Evolutionary conservation across 768 basidiomycete species (phyloP), one percentile per base, ranked within the genome.

Genomic region (Amanita pallidorosea): DNA sequence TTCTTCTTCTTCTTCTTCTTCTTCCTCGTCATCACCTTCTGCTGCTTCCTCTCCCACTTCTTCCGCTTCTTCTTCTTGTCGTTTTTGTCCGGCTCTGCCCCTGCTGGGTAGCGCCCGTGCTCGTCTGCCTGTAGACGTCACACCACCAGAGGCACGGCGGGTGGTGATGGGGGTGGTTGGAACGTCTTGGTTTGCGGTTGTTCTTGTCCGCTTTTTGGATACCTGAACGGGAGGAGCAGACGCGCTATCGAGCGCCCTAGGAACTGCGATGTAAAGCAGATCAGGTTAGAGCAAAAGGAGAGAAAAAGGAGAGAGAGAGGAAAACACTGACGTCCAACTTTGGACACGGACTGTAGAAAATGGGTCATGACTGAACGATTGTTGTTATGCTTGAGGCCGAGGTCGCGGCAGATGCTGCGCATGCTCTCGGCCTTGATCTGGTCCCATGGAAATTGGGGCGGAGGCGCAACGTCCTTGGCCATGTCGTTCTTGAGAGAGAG

Each of bases 341-440:
- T 45, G 7, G 27, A 44, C 6, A 51, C 50, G 2, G 33, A 35
- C 20, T 51, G 9, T 12, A 51, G 43, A 27, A 51, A 45, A 1
- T 31, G 20, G 15, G 33, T 43, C 50, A 51, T 51, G 6, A 8
- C 23, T 5, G 8, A 9, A 11, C 50, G 50, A 17, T 11, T 42
- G 5, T 8, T 7, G 38, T 22, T 18, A 22, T 18, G 13, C 15
- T 51, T 51, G 17, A 51, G n/a, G 9, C 50, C 50, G 17, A 51
- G 50, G 31, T 51, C 50, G 23, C 50, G 50, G 25, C 50, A 51
- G 1, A 51, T 8, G 37, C n/a, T 20, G 20, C 50, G 50, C 50
- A 51, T 51, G 43, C 42, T 51, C 9, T 25, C 31, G 3, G 43
- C 50, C 20, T 33, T 51, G 31, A 51, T 2, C 27, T 51, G 50